These are phyloP conservation scores for Quillaja saponaria DNA, from an alignment of 306 rosid species.

Conservation along the genomic window DNA sequence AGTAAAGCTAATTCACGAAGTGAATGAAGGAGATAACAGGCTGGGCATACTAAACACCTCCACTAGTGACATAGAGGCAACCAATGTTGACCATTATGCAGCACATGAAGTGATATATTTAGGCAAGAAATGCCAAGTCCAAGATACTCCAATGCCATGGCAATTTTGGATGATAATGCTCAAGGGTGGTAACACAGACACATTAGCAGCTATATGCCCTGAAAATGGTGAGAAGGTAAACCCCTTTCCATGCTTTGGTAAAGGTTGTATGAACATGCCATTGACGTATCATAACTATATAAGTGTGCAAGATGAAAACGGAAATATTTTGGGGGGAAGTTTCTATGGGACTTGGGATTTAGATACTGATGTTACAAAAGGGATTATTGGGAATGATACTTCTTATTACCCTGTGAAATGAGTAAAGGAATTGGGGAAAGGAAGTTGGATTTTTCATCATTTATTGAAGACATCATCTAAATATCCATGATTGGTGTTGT, in stretches of 20 bases:
- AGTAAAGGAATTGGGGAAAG: constrained; percentile 48
- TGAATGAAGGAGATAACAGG: constrained; percentile 47
- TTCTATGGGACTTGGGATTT: constrained; percentile 60
- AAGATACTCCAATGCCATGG: constrained; percentile 54
- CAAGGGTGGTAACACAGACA: constrained; percentile 64
- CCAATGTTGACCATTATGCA: constrained; percentile 35
- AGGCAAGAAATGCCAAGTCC: constrained; percentile 49
- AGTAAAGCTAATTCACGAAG: constrained; percentile 43
- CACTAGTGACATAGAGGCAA: too few species aligned
- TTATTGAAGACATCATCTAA: constrained; percentile 54
- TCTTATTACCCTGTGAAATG: constrained; percentile 58
- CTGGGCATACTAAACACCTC: constrained; percentile 28
- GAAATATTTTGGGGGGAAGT: constrained; percentile 39
- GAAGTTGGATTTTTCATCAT: constrained; percentile 58
- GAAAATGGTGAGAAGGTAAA: constrained; percentile 43
- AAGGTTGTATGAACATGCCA: constrained; percentile 65
- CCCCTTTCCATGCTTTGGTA: constrained; percentile 57
- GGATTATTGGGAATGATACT: constrained; percentile 25
- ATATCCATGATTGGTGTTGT: constrained; percentile 71
- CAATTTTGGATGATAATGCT: constrained; percentile 72
- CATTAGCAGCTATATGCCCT: constrained; percentile 48
- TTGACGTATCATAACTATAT: constrained; percentile 53
- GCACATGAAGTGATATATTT: constrained; percentile 48
- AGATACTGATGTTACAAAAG: constrained; percentile 28
- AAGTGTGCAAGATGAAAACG: constrained; percentile 32